Conservation (phyloP, 306 rosid genomes). For the Dryas octopetala region DNA sequence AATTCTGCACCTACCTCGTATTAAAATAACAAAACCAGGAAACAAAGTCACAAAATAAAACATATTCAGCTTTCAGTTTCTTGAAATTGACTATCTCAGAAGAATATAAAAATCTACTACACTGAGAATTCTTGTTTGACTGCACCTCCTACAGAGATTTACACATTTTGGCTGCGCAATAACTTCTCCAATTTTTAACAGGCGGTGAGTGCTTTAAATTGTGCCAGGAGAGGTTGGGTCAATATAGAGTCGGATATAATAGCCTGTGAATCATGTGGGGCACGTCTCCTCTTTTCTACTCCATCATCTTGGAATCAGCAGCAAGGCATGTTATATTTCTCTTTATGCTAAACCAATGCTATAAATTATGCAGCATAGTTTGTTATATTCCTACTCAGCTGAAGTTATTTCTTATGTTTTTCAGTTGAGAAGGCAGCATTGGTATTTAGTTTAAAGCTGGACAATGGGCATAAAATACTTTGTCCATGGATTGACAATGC, state of each 20-base stretch:
- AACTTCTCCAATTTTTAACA: constrained; percentile 33
- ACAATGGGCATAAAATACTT: constrained; percentile 83
- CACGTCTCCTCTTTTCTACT: constrained; percentile 73
- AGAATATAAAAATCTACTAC: no score
- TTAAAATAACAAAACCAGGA: no score
- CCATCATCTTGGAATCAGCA: constrained; percentile 89
- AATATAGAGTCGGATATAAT: constrained; percentile 75
- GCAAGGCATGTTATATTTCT: constrained; percentile 57
- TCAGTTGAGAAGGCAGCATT: constrained; percentile 94
- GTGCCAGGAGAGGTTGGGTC: constrained; percentile 96
- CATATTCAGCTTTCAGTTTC: no score
- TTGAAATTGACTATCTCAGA: no score
- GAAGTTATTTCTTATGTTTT: constrained; percentile 19
- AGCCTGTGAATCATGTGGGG: constrained; percentile 83
- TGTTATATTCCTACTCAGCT: constrained; percentile 23
- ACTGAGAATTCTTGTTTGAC: no score
- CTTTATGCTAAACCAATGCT: background rate
- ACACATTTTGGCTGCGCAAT: background rate
- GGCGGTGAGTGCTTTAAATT: constrained; percentile 86
- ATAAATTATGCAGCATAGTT: constrained; percentile 2
- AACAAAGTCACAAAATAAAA: no score
- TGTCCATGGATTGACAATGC: constrained; percentile 94
- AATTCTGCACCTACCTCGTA: background rate
- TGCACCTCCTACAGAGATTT: background rate
- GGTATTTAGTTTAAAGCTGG: constrained; percentile 90